Base-by-base conservation (phyloP, 306 rosid genomes). In the Trifolium subterraneum region DNA sequence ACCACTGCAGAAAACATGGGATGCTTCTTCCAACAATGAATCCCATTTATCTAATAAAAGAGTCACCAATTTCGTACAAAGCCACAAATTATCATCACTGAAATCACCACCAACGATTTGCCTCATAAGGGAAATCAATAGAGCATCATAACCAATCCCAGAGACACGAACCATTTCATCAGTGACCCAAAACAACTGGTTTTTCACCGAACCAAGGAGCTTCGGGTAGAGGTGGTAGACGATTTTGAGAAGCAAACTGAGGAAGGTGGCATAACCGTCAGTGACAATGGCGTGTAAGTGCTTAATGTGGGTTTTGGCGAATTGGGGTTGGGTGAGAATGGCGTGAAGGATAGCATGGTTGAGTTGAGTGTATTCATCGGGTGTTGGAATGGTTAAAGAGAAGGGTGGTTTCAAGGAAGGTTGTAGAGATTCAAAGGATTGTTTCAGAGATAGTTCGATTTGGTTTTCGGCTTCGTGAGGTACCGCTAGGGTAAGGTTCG, bases 231-330 rank as follows among this genome's bases (percentile, higher is more conserved):
- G 66, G 15, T 78, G 86, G 52, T 85, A 65, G 27, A 75, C 86
- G 16, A 88, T 60, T 63, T 78, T n/a, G 76, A 67, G 27, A 42
- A 93, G 89, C 38, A 78, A 71, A 73, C 25, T 61, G 74, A 82
- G 63, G 78, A 88, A 86, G 1, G 64, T 71, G 23, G 77, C 64
- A 59, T 93, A 88, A 39, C 92, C 96, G 73, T 91, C 98, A 18
- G 84, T 82, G 59, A 91, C 92, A 13, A 88, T 19, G 13, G 89
- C 92, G 75, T 93, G 98, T 38, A 93, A 78, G 79, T 85, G 97
- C 82, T 91, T 93, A 5, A 93, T 63, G 83, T 91, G 97, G 81
- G 45, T 83, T 81, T 77, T 84, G 67, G 91, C 83, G 10, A 81
- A 65, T 58, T 80, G 82, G 66, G 90, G 87, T 81, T 93, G 92